Conservation (phyloP, 2,329 filamentous ascomycete species). For the Pseudogymnoascus sp. region DNA sequence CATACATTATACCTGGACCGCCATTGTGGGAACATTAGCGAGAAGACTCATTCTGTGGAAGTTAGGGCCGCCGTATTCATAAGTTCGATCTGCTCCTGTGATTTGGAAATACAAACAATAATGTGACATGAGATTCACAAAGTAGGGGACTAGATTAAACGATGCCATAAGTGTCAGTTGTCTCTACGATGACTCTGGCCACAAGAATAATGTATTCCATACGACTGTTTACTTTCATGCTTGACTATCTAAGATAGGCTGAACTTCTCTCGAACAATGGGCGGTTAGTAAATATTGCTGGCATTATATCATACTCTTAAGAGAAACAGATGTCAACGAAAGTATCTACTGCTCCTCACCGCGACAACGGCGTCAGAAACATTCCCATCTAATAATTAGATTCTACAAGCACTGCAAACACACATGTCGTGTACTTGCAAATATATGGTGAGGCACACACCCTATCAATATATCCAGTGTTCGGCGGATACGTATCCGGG, state of each 20-base stretch:
- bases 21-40: conserved; percentile 18
- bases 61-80: not conserved
- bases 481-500: too few species aligned
- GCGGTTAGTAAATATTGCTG: too few species aligned
- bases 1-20: conserved; percentile 30
- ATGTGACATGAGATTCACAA: not conserved
- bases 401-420: too few species aligned
- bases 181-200: not conserved
- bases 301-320: too few species aligned
- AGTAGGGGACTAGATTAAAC: not conserved
- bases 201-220: not conserved
- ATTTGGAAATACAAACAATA: not conserved
- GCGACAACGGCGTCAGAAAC: too few species aligned
- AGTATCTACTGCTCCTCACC: too few species aligned
- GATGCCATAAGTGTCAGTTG: not conserved
- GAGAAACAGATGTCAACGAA: too few species aligned
- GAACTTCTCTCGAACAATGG: not conserved
- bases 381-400: too few species aligned
- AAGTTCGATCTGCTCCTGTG: not conserved
- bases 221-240: not conserved
- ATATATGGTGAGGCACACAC: too few species aligned
- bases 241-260: not conserved
- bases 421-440: too few species aligned
- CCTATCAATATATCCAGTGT: too few species aligned
- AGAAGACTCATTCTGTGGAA: not conserved